Conservation (phyloP, 495 filamentous ascomycete species). For the Viridothelium virens region DNA sequence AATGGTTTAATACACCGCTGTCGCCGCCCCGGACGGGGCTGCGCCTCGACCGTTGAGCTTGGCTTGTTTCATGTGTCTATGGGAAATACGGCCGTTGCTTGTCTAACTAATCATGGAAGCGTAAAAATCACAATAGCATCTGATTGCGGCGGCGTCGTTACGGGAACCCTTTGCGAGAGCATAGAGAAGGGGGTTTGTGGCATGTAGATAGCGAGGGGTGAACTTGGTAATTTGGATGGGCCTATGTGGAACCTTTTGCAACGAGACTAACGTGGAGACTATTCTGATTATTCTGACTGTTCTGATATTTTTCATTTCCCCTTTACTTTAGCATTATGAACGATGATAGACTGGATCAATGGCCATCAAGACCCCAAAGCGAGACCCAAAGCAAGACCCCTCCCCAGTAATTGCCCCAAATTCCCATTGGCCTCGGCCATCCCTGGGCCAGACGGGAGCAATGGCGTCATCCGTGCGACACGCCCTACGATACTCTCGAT, state of each 20-base stretch:
- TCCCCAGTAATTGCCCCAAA: background rate
- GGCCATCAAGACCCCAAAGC: no score
- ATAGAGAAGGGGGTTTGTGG: no score
- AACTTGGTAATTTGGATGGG: no score
- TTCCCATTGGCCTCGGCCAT: background rate
- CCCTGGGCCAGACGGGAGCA: background rate
- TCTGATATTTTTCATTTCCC: no score
- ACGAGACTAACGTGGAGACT: no score
- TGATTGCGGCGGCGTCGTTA: background rate
- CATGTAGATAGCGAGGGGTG: no score
- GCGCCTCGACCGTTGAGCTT: conserved; percentile 1
- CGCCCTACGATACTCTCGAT: background rate
- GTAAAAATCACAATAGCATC: background rate
- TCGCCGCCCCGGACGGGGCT: background rate
- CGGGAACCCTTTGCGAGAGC: background rate
- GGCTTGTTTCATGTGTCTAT: background rate
- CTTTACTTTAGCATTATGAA: no score
- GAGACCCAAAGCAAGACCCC: no score
- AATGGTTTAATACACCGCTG: background rate
- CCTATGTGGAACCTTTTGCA: no score
- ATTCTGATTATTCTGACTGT: no score
- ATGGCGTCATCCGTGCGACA: conserved; percentile 3
- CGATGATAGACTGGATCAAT: no score
- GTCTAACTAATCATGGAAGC: background rate
- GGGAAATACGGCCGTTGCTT: background rate